Base-by-base conservation (phyloP, 495 filamentous ascomycete genomes). In the Talaromyces wortmannii region DNA sequence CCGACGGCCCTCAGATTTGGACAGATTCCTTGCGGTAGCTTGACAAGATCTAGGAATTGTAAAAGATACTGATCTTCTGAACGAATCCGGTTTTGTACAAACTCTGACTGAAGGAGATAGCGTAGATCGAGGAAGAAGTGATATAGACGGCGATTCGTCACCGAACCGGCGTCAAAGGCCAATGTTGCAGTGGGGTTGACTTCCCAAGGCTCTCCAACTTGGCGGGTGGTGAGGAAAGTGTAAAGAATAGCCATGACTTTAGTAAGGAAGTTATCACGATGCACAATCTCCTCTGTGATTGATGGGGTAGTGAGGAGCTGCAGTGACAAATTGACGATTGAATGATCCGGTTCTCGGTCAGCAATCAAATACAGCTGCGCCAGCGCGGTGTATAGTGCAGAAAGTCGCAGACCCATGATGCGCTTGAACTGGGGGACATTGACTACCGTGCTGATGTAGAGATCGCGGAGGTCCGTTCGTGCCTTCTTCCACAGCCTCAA, bases 251-350 rank as follows among this genome's bases (percentile, higher is more conserved):
- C 88, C 81, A 95, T 91, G 15, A 97, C 81, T 58, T 88, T 96
- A 4, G 92, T 95, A 18, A 97, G 75, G 67, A 97, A 96, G 69
- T 99, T 97, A n/a, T 92, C 94, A 40, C 92, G 83, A 56, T 91
- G 84, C 3, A 97, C 89, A 45, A 96, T 88, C 68, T 99, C 94
- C 54, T 89, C 86, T 0, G 92, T 97, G 61, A 97, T 97, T 3
- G 92, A 94, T 4, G 94, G 91, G 0, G 94, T 96, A 0, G 94
- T 97, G 46, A 99, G 76, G 83, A 97, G 96, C 63, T 99, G 94
- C 45, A 97, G 66, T 0, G 92, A 96, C 46, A 97, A 80, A 63
- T 95, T 97, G 75, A 99, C 95, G 63, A 99, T 97, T 4, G 94
- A 97, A 65, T 97, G 92, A 61, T 99, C 94, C 0, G 94, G 92